Percentiles rank a stretch among this genome's conserved stretches.
Conservation (phyloP, 495 filamentous ascomycete genomes). For the Echria macrotheca region DNA sequence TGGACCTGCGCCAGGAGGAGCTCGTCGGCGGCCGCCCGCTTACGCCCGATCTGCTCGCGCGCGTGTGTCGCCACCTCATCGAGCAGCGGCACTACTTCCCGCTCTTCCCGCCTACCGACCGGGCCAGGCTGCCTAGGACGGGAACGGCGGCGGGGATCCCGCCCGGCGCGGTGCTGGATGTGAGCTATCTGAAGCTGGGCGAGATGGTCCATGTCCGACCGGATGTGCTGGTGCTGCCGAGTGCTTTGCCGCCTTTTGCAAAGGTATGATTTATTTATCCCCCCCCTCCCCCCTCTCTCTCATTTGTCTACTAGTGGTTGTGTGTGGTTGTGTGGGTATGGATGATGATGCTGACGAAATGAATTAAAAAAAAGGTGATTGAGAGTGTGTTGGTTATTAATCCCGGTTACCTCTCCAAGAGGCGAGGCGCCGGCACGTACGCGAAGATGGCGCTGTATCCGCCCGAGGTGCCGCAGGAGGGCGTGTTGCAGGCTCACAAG, state of each 20-base stretch:
- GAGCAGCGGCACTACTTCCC: conserved; percentile 89
- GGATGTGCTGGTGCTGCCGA: conserved; percentile 81
- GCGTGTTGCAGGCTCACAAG: conserved; percentile 58
- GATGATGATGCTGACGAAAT: conserved; percentile 11
- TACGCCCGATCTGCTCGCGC: conserved; percentile 55
- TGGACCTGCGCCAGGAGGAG: conserved; percentile 73
- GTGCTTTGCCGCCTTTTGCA: conserved; percentile 75
- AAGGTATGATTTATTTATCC: conserved; percentile 55
- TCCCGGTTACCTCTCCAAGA: conserved; percentile 80
- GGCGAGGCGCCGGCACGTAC: conserved; percentile 72
- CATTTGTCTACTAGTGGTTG: too few species aligned
- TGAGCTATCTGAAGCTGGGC: conserved; percentile 80
- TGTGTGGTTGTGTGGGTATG: neutral
- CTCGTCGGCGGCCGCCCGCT: conserved; percentile 49
- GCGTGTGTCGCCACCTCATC: conserved; percentile 67
- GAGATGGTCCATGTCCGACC: conserved; percentile 82
- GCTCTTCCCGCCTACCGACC: conserved; percentile 70
- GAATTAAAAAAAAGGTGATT: too few species aligned
- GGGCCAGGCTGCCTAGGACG: conserved; percentile 59
- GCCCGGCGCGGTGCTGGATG: conserved; percentile 69
- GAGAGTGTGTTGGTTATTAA: conserved; percentile 83
- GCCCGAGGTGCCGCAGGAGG: conserved; percentile 47
- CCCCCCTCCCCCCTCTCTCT: too few species aligned
- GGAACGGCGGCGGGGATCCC: conserved; percentile 52
- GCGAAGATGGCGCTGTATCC: conserved; percentile 70